These are phyloP conservation scores for Cladosporium sphaerospermum DNA, from an alignment of 2,329 filamentous ascomycete species.

Conservation along the genomic window DNA sequence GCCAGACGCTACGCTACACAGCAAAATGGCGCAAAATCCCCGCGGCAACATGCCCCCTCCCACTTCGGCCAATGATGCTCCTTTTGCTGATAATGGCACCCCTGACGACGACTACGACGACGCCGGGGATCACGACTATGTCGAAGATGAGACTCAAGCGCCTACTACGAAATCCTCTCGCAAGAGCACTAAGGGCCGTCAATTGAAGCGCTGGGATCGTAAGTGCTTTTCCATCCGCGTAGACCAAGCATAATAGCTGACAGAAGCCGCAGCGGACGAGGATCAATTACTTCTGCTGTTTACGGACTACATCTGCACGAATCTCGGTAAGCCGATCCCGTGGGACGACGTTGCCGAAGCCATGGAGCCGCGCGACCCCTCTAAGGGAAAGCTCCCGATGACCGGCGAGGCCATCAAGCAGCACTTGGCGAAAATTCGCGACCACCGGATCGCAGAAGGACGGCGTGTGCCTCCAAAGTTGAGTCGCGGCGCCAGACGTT, in stretches of 20 bases:
- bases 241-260: not conserved
- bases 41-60: no score
- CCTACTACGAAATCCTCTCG: conserved; percentile 5
- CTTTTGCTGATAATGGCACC: not conserved
- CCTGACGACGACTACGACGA: not conserved
- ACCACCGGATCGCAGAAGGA: conserved; percentile 14
- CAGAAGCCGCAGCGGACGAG: conserved; percentile 16
- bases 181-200: conserved; percentile 19
- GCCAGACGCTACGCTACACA: no score
- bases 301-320: conserved; percentile 19
- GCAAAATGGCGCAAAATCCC: no score
- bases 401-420: conserved; percentile 24
- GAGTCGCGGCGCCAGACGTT: conserved; percentile 7
- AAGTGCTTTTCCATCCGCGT: conserved; percentile 10
- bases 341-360: conserved; percentile 18
- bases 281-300: conserved; percentile 25
- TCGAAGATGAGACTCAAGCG: not conserved
- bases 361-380: conserved; percentile 11
- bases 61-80: not conserved
- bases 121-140: not conserved
- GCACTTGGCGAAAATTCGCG: conserved; percentile 24
- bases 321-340: conserved; percentile 17
- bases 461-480: conserved; percentile 20
- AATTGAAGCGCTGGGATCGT: conserved; percentile 27
- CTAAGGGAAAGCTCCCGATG: conserved; percentile 5